These are phyloP conservation scores for Actinomortierella wolfii DNA, from an alignment of 371 early-diverging fungal genomes.

Conservation along the genomic window DNA sequence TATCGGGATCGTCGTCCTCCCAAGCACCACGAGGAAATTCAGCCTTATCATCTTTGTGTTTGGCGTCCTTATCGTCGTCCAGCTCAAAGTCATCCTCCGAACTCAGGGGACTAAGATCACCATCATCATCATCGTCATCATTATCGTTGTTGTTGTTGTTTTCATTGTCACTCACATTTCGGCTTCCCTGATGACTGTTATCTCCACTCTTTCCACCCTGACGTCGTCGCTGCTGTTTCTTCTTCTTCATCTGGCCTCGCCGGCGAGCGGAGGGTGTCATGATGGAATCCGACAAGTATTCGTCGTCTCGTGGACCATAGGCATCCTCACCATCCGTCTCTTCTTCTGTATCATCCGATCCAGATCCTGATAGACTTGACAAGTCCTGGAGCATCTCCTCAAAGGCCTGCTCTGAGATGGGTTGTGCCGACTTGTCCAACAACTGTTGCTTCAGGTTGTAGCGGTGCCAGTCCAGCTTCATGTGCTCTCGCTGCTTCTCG, in stretches of 20 bases:
- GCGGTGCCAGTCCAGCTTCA: slow-evolving; percentile 93
- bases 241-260: slow-evolving; percentile 3
- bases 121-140: neutral
- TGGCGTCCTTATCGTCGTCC: slow-evolving; percentile 28
- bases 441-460: slow-evolving; percentile 95
- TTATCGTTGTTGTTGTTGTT: neutral
- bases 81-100: too few species aligned
- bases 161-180: neutral
- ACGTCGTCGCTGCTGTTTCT: neutral
- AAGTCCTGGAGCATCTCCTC: slow-evolving; percentile 72
- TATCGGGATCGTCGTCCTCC: slow-evolving; percentile 20
- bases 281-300: neutral
- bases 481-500: slow-evolving; percentile 86
- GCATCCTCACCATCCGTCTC: too few species aligned
- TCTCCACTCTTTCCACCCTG: too few species aligned
- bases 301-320: neutral
- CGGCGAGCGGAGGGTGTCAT: neutral
- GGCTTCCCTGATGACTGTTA: too few species aligned
- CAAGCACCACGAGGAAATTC: neutral
- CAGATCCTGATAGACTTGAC: slow-evolving; percentile 57
- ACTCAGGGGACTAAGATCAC: too few species aligned
- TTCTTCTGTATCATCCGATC: slow-evolving; percentile 36
- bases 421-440: slow-evolving; percentile 64
- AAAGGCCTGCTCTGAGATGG: slow-evolving; percentile 81
- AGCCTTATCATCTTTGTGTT: neutral